These are phyloP conservation scores for Globisporangium rhizosaccharum DNA, from an alignment of 352 stramenopile species.

Conservation along the genomic window DNA sequence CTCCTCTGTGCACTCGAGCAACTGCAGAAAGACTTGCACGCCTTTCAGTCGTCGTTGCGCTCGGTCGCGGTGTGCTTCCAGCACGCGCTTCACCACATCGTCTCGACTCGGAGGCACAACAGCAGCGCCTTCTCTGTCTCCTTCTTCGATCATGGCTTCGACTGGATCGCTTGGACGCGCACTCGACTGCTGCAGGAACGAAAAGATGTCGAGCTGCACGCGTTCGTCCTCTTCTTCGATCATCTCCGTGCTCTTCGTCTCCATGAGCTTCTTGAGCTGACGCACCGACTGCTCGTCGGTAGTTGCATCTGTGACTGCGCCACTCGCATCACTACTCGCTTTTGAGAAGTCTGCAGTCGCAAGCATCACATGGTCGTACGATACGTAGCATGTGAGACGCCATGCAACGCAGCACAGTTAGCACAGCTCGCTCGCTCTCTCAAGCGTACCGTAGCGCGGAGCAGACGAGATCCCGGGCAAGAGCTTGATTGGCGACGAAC, in stretches of 20 bases:
- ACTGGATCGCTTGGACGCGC: conserved; percentile 3
- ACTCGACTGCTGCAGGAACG: conserved; percentile 64
- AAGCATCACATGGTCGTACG: too few relatives aligned
- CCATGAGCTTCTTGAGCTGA: conserved; percentile 66
- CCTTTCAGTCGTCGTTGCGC: conserved; percentile 50
- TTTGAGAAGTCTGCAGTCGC: conserved; percentile 28
- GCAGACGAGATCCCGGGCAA: conserved; percentile 64
- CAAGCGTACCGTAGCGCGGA: conserved; percentile 40
- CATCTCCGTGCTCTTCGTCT: conserved; percentile 62
- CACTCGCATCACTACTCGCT: conserved; percentile 3
- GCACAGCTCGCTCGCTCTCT: background rate
- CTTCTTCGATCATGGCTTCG: background rate
- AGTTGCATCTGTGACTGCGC: conserved; percentile 14
- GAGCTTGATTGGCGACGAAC: conserved; percentile 52
- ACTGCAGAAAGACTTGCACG: conserved; percentile 53
- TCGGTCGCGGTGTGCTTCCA: conserved; percentile 44
- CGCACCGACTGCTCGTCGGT: conserved; percentile 32
- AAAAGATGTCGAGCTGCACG: conserved; percentile 77
- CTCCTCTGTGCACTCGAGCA: conserved; percentile 47
- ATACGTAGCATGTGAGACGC: too few relatives aligned
- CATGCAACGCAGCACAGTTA: background rate
- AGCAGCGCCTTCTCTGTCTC: background rate
- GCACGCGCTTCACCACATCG: conserved; percentile 39
- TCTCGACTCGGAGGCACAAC: conserved; percentile 21
- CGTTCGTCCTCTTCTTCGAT: conserved; percentile 85